Evolutionary conservation across 2,329 filamentous ascomycete genomes (phyloP).

Genomic region (Colletotrichum sp.): DNA sequence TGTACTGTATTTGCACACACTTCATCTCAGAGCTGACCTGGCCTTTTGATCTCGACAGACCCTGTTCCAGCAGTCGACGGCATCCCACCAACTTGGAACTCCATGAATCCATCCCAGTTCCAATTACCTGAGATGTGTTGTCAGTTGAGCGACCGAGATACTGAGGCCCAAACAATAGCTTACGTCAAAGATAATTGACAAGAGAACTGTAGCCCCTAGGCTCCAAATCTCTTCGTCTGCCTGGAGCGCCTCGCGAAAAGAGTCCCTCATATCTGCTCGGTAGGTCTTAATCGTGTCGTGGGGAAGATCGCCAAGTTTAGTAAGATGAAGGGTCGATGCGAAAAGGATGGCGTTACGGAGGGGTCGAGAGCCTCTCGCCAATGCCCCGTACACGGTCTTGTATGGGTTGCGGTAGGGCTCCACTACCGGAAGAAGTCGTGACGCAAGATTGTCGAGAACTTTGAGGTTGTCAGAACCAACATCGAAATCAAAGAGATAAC

Average conservation of each 20-base stretch:
- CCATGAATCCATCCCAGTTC: not conserved
- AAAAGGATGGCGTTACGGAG: not conserved
- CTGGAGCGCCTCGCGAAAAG: not conserved
- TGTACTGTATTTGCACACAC: not conserved
- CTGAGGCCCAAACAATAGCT: not conserved
- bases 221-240: not conserved
- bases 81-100: not conserved
- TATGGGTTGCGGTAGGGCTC: not conserved
- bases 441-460: not conserved
- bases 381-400: not conserved
- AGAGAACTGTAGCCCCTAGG: not conserved
- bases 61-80: not conserved
- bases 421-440: not conserved
- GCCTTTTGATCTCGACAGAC: not conserved
- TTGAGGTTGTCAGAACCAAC: rapidly evolving
- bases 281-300: not conserved
- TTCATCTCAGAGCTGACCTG: not conserved
- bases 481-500: rapidly evolving
- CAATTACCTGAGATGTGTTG: not conserved
- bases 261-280: not conserved
- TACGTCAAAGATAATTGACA: not conserved
- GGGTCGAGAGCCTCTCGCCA: not conserved
- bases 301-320: not conserved
- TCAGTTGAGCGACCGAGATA: not conserved
- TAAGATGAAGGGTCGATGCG: not conserved